Evolutionary conservation across 768 basidiomycete species (phyloP).

Genomic region (Mycena chlorophos): DNA sequence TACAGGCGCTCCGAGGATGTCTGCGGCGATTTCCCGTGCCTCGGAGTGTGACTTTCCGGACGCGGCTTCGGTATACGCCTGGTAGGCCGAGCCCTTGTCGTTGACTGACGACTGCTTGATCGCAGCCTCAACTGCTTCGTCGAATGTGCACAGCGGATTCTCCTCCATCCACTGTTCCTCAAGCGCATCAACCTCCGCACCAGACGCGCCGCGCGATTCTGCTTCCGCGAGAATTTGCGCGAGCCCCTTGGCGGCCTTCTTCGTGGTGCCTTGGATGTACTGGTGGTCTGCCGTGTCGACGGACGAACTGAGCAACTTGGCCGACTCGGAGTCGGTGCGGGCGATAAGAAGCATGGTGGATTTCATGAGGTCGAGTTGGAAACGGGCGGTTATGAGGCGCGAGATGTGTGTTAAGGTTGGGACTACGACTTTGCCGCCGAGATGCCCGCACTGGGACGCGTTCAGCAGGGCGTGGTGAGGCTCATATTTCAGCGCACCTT

Average conservation of each 20-base stretch:
- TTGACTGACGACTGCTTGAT: slow-evolving; percentile 49
- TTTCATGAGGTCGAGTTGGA: slow-evolving; percentile 89
- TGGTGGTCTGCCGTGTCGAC: slow-evolving; percentile 83
- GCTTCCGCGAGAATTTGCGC: slow-evolving; percentile 72
- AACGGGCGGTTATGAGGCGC: slow-evolving; percentile 80
- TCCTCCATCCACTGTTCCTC: slow-evolving; percentile 74
- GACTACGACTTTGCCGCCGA: slow-evolving; percentile 90
- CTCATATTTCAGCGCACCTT: slow-evolving; percentile 48
- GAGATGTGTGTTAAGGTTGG: slow-evolving; percentile 86
- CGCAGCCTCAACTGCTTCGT: slow-evolving; percentile 67
- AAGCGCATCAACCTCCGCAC: slow-evolving; percentile 67
- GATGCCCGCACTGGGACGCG: slow-evolving; percentile 68
- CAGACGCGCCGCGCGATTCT: slow-evolving; percentile 60
- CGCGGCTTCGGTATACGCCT: slow-evolving; percentile 58
- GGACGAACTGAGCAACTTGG: slow-evolving; percentile 79
- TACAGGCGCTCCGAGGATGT: slow-evolving; percentile 69
- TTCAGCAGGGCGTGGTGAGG: slow-evolving; percentile 2
- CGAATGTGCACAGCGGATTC: slow-evolving; percentile 78
- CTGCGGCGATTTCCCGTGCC: slow-evolving; percentile 70
- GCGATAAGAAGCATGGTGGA: slow-evolving; percentile 88
- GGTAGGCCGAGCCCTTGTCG: slow-evolving; percentile 56
- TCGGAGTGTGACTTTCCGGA: slow-evolving; percentile 71
- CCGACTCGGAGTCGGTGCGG: slow-evolving; percentile 89
- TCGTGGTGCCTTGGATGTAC: slow-evolving; percentile 66
- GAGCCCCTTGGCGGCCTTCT: slow-evolving; percentile 49